Base-by-base conservation (phyloP, 2,329 filamentous ascomycete genomes). In the Sporothrix luriei region DNA sequence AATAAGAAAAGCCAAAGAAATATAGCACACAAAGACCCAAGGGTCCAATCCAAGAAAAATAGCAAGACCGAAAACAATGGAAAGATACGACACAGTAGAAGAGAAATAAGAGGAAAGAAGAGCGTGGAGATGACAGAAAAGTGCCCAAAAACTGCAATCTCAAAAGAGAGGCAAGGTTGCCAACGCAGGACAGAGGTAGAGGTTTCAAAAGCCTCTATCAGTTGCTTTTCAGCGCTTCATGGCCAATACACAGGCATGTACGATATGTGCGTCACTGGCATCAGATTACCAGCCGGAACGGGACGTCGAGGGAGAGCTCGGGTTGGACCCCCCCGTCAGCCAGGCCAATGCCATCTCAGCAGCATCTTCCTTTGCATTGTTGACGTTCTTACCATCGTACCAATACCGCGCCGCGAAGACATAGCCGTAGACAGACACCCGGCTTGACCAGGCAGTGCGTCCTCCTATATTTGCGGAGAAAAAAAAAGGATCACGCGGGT, bases 361-460 rank as follows among this genome's bases (percentile, higher is more conserved):
- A n/a, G 92, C 93, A 78, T 97, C 93, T 79, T 97, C 93, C 80
- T 88, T 90, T 70, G 93, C 93, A 76, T 96, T 96, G 83, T 94
- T 88, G 79, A 94, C 84, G 77, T 92, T 93, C 78, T 92, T 88
- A 72, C 93, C 93, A 79, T 96, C 93, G 80, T 97, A 97, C 92
- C 92, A 97, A 80, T 88, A 97, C 72, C 92, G 87, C 61, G 93
- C 93, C n/a, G 84, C 78, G 75, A 92, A 85, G 61, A 81, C 84
- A 66, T 84, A 81, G 68, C 89, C 89, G 74, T 87, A 83, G 70
- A 97, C 86, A n/a, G 84, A 88, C 70, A 97, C 92, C 71, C 85
- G 86, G 82, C 90, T 91, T 70, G 92, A 94, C 93, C 93, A 97
- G 70, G 93, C 93, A 70, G 93, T 97, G 75, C 93, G 91, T 74